Conservation (phyloP, 2,329 filamentous ascomycete genomes). For the Pseudogymnoascus sp. region DNA sequence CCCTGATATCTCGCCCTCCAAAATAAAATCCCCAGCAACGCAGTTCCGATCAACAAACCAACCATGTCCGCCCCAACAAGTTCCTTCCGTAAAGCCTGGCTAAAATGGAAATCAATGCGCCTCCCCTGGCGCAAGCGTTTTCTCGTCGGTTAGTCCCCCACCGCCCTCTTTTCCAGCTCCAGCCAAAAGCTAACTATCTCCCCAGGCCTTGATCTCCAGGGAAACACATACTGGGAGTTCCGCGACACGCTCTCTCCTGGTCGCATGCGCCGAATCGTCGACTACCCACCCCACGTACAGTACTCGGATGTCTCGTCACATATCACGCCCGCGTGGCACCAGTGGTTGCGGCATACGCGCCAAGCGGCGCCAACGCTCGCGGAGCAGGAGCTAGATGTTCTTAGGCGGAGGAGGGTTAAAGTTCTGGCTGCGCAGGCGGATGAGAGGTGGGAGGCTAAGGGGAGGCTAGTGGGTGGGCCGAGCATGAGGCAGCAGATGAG, state of each 20-base stretch:
- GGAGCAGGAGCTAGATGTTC: conserved; percentile 47
- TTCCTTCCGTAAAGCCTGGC: conserved; percentile 35
- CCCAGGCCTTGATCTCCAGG: conserved; percentile 52
- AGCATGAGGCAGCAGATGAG: conserved; percentile 23
- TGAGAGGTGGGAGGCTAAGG: conserved; percentile 54
- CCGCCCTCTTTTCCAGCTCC: background rate
- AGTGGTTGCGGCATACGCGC: conserved; percentile 58
- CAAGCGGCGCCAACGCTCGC: conserved; percentile 42
- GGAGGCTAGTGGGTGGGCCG: conserved; percentile 37
- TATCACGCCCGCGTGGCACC: conserved; percentile 57
- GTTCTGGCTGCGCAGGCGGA: conserved; percentile 52
- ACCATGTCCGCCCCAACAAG: conserved; percentile 10
- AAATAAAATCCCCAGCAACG: background rate
- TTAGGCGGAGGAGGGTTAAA: conserved; percentile 44
- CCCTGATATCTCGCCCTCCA: background rate
- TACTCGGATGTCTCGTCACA: conserved; percentile 39
- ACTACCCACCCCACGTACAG: conserved; percentile 47
- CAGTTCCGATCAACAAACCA: background rate
- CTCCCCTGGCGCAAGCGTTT: conserved; percentile 57
- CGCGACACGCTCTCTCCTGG: conserved; percentile 34
- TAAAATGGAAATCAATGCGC: conserved; percentile 52
- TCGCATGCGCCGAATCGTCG: conserved; percentile 53
- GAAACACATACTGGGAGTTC: conserved; percentile 65
- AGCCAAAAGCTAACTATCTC: background rate
- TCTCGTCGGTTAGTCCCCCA: conserved; percentile 43